These are phyloP conservation scores for Rhodamnia rubescens DNA, from an alignment of 345 rosid species.

Conservation along the genomic window DNA sequence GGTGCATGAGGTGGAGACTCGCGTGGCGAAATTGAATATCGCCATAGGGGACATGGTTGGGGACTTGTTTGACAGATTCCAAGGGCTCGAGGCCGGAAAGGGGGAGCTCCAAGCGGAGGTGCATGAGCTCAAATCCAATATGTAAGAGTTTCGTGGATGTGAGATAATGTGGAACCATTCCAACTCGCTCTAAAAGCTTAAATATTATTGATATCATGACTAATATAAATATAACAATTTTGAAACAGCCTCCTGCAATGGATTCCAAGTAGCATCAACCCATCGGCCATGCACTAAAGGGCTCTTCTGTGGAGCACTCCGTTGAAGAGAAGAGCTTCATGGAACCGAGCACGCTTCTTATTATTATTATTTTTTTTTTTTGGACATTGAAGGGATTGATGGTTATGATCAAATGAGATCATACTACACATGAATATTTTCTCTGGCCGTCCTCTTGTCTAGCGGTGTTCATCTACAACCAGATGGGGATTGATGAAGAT, in stretches of 20 bases:
- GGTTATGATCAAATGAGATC: constrained; percentile 99
- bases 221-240: too few species aligned
- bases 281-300: constrained; percentile 97
- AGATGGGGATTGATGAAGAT: constrained; percentile 97
- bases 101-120: too few species aligned
- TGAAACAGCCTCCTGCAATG: constrained; percentile 76
- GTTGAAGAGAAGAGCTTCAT: constrained; percentile 76
- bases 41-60: too few species aligned
- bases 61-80: too few species aligned
- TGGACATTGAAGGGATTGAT: constrained; percentile 95
- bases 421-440: constrained; percentile 95
- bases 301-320: constrained; percentile 98
- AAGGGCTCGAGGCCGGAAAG: too few species aligned
- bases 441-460: constrained; percentile 88
- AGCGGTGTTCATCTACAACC: constrained; percentile 96
- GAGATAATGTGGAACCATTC: too few species aligned
- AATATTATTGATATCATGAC: too few species aligned
- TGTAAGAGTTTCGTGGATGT: too few species aligned
- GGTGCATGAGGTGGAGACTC: too few species aligned
- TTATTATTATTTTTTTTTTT: neutral
- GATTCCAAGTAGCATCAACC: constrained; percentile 95
- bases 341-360: constrained; percentile 78
- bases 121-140: too few species aligned
- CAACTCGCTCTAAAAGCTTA: too few species aligned
- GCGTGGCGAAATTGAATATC: too few species aligned